Percentiles rank a stretch among this genome's conserved stretches.
Conservation (phyloP, 306 rosid genomes). For the Gastrolobium villosum region DNA sequence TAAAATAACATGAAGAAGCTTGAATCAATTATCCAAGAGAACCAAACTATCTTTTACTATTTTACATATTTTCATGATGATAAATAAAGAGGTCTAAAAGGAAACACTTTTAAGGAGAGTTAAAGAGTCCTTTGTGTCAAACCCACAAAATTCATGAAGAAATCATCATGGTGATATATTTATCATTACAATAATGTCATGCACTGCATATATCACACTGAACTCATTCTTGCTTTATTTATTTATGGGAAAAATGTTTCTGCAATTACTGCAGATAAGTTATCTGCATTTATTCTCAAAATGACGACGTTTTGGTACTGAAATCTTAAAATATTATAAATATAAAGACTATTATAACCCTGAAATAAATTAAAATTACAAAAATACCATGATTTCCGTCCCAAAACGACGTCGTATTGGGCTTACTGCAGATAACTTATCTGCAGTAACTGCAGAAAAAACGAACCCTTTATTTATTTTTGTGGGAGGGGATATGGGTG, state of each 20-base stretch:
- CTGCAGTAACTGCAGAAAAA: no score
- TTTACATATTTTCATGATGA: conserved; percentile 31
- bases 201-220: conserved; percentile 33
- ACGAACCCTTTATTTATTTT: conserved; percentile 12
- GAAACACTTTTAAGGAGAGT: conserved; percentile 10
- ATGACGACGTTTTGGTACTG: no score
- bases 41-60: conserved; percentile 18
- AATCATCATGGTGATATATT: conserved; percentile 8
- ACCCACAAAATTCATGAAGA: conserved; percentile 37
- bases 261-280: no score
- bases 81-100: conserved; percentile 1
- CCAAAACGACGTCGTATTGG: no score
- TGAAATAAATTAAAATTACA: no score
- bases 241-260: no score
- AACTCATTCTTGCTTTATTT: conserved; percentile 11
- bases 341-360: no score
- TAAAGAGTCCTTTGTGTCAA: not conserved
- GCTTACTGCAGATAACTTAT: no score
- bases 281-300: no score
- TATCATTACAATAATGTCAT: conserved; percentile 14
- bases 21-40: conserved; percentile 23
- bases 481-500: not conserved
- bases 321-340: no score
- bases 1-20: conserved; percentile 36
- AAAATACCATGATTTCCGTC: no score